phyloP scores from a whole-genome alignment of 2,329 filamentous ascomycete genomes.

The Apiospora arundinis region DNA sequence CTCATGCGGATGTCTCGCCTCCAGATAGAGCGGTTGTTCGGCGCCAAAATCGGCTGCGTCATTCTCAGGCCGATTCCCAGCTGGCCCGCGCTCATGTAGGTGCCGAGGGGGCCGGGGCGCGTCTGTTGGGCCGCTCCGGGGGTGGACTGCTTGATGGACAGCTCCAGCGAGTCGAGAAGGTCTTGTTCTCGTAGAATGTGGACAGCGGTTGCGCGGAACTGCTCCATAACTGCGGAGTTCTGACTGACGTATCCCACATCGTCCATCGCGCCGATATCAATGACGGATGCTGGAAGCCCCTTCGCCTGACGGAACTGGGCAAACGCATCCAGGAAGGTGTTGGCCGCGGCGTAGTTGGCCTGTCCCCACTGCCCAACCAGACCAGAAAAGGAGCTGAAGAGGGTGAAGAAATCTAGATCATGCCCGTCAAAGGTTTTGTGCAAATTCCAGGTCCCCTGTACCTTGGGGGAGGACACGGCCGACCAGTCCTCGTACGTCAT shows the following conservation, averaged over 20 bases:
- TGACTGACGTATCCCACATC: not conserved
- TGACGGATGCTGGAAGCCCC: not conserved
- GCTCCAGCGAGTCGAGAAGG: not conserved
- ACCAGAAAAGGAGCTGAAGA: conserved; percentile 3
- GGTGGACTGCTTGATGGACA: not conserved
- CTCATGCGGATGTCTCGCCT: too few species aligned
- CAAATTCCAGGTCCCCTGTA: not conserved
- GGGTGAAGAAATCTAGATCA: conserved; percentile 7
- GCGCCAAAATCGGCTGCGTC: too few species aligned
- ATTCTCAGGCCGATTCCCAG: too few species aligned
- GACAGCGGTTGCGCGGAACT: not conserved
- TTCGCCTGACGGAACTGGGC: not conserved
- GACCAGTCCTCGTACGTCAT: not conserved
- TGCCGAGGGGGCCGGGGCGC: not conserved
- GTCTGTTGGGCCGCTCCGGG: too few species aligned
- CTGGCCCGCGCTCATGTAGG: not conserved
- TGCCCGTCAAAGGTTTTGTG: not conserved
- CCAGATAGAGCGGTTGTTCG: too few species aligned
- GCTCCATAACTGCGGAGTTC: not conserved
- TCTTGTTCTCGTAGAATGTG: not conserved
- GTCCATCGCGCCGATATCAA: conserved; percentile 1
- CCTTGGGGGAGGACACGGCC: not conserved
- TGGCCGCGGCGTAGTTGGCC: conserved; percentile 17
- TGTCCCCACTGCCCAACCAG: not conserved
- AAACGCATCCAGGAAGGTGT: conserved; percentile 15